phyloP scores from a whole-genome alignment of 441 rosid species.

The Erodium trifolium region DNA sequence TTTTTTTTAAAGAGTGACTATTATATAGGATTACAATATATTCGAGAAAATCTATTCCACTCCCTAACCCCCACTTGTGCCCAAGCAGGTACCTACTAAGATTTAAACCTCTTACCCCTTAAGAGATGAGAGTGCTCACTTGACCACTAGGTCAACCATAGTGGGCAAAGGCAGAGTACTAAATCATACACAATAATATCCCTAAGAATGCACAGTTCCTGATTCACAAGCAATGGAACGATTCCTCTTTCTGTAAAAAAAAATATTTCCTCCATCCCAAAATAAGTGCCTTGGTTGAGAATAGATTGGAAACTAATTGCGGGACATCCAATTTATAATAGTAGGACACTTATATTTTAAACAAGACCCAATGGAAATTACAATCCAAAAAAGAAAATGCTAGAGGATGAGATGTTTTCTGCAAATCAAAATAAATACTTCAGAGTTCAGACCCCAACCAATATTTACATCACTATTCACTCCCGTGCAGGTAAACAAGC shows the following conservation, averaged over 20 bases:
- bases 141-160: no score
- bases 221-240: no score
- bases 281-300: not conserved
- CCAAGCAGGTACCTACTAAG: no score
- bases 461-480: not conserved
- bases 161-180: no score
- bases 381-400: not conserved
- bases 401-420: not conserved
- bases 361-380: not conserved
- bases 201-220: no score
- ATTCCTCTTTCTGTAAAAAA: no score
- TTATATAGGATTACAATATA: no score
- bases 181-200: no score
- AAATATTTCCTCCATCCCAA: no score
- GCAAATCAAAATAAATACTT: not conserved
- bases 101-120: not conserved
- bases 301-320: not conserved
- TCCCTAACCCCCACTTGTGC: no score
- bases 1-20: no score
- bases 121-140: not conserved
- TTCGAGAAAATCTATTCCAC: no score
- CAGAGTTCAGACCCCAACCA: not conserved
- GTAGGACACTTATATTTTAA: not conserved
- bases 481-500: not conserved
- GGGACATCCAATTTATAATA: not conserved